Evolutionary conservation across 2,329 filamentous ascomycete species (phyloP), one percentile per base, ranked within the genome.

Genomic region (Scytalidium lignicola): DNA sequence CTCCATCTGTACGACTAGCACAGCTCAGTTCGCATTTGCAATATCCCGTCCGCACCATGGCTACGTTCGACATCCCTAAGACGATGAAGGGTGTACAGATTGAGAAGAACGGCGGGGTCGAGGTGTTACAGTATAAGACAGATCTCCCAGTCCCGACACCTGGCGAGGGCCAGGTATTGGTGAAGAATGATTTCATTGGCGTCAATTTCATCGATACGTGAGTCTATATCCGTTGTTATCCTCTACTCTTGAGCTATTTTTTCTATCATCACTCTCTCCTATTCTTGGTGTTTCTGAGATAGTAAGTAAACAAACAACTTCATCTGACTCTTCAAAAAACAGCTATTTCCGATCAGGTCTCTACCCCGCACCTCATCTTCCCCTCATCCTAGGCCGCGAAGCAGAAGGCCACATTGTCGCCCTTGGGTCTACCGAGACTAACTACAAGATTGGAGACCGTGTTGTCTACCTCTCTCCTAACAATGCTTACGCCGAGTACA

Each of bases 161-260:
- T 2, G 73, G 79, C 29, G 79, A 84, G n/a, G 84, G 82, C 51
- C 76, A 95, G 57, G 69, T 96, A 19, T 78, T 96, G 3, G 80
- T 96, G 51, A 86, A 85, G 69, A 95, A 95, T 68, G 80, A 85
- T 55, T 87, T 80, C 64, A 76, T 86, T 44, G 91, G 90, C 51
- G 74, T 96, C 53, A 96, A 96, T 70, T 96, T 80, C 70, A 95
- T 96, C 62, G 91, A 96, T 69, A 95, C 74, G 77, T 83, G 67
- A 59, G 70, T 56, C 46, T 39, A 47, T 26, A 10, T 26, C 23
- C 23, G n/a, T n/a, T n/a, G n/a, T n/a, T 26, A 26, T 10, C 23
- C 23, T 6, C 23, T 26, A 26, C 23, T 10, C 23, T 26, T n/a
- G n/a, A 19, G 48, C 40, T 12, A 43, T 51, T 10, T 41, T 56